Base-by-base conservation (phyloP, 176 grass and related monocot genomes). In the Oryza australiensis region DNA sequence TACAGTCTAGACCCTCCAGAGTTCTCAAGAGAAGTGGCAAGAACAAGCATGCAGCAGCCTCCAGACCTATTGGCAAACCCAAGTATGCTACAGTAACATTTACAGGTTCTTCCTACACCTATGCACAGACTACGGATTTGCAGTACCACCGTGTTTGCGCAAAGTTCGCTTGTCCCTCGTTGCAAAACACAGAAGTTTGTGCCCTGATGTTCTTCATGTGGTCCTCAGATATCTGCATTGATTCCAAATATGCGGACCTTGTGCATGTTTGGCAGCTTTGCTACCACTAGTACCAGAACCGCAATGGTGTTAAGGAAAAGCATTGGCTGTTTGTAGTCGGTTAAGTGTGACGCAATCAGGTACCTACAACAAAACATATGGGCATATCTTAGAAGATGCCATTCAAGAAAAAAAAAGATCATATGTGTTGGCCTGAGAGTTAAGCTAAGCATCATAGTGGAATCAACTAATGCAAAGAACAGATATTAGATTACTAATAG, bases 211-310 rank as follows among this genome's bases (percentile, higher is more conserved):
- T 69, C 49, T 46, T 12, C 42, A 26, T 48, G 22, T 12, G 18
- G 24, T 9, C 72, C 77, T 90, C 79, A 95, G 77, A 83, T 88
- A 40, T 89, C 93, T 42, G 85, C 90, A 82, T 95, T 95, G 86
- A 95, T 95, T 82, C 93, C 90, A 29, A 95, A 95, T 79, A 95
- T 92, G 27, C 93, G 93, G 51, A 95, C 93, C 74, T 92, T 92
- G 85, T 95, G 93, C 87, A 95, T 92, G 62, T 95, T 95, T 1
- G 90, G 90, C 72, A 95, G 45, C 70, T 95, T 95, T 20, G 87
- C 90, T 66, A 95, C 67, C 13, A 94, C 90, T 59, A 94, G 70
- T 53, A 94, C 93, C 6, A 91, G 35, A 35, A 90, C 93, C 5
- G 85, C 87, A 12, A 92, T 20, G 1, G 89, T 88, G 78, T 94